Base-by-base conservation (phyloP, 1,284 basidiomycete species). In the Leccinum pachyderme region DNA sequence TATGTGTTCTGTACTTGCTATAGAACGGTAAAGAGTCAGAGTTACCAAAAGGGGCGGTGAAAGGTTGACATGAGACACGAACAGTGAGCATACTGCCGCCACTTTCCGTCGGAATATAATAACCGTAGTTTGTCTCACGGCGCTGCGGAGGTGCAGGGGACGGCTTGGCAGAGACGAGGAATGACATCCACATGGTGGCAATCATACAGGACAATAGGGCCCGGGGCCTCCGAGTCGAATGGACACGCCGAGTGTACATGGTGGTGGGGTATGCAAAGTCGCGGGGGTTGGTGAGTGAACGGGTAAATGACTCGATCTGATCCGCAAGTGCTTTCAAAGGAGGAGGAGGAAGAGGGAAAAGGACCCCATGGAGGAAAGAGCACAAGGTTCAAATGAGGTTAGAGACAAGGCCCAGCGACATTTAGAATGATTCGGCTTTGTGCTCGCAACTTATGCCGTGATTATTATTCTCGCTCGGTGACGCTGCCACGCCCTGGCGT, bases 1-100 rank as follows among this genome's bases (percentile, higher is more conserved):
- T 77, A 86, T 18, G 93, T 88, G 33, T 75, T 67, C 52, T 81
- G 75, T 25, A 89, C 79, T 67, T 76, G 66, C 83, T 86, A 59
- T 2, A 44, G 39, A 31, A 35, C 37, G 1, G 31, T 31, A 31
- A 2, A 28, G 24, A 12, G 25, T 37, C 57, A 46, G 50, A 52
- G 33, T 5, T 35, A 4, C 28, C 3, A 50, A 28, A 28, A 27
- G 13, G 33, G 33, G 29, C 27, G 28, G 35, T 24, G 49, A 44
- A 27, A 51, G 11, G 53, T 43, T 27, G 27, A 43, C 18, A 15
- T 22, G 12, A 1, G 35, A 62, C 3, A 56, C 77, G 52, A 52
- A 82, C 80, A 35, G 80, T 81, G 0, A 83, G 68, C 75, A 79
- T 75, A 52, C 61, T 70, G 2, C 81, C 81, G 8, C 77, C 78